phyloP scores from a whole-genome alignment of 208 protist species.

The Leishmania turanica region DNA sequence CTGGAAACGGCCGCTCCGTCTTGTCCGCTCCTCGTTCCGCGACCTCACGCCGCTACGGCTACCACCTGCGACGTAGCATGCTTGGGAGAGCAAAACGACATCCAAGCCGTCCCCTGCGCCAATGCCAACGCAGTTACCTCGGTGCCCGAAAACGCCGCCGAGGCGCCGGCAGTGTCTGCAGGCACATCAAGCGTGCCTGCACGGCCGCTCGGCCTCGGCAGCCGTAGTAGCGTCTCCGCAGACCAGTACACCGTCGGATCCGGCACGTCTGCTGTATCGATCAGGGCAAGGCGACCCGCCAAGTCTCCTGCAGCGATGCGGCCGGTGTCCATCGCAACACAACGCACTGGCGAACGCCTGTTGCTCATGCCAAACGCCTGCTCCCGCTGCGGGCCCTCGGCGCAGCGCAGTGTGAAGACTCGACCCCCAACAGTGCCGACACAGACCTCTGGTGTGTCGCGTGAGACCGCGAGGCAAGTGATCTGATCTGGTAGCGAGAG shows the following conservation, averaged over 20 bases:
- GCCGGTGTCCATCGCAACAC: conserved; percentile 27
- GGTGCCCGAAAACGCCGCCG: conserved; percentile 10
- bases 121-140: conserved; percentile 46
- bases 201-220: conserved; percentile 7
- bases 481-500: conserved; percentile 68
- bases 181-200: not conserved
- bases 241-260: conserved; percentile 54
- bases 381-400: conserved; percentile 40
- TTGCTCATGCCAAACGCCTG: conserved; percentile 61
- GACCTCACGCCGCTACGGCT: conserved; percentile 35
- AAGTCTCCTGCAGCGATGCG: conserved; percentile 58
- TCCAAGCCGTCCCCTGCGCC: conserved; percentile 42
- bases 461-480: conserved; percentile 33
- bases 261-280: conserved; percentile 57
- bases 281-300: conserved; percentile 38
- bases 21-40: not conserved
- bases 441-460: conserved; percentile 33
- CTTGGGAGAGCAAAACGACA: conserved; percentile 40
- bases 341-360: conserved; percentile 41
- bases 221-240: conserved; percentile 34
- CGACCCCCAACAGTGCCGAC: conserved; percentile 62
- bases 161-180: not conserved
- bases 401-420: conserved; percentile 62
- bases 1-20: not conserved
- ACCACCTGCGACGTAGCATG: conserved; percentile 40